A percentile compares a stretch with the other conserved stretches of the same genome.
phyloP scores from a whole-genome alignment of 2,329 filamentous ascomycete species.

The Hymenoscyphus occultus region DNA sequence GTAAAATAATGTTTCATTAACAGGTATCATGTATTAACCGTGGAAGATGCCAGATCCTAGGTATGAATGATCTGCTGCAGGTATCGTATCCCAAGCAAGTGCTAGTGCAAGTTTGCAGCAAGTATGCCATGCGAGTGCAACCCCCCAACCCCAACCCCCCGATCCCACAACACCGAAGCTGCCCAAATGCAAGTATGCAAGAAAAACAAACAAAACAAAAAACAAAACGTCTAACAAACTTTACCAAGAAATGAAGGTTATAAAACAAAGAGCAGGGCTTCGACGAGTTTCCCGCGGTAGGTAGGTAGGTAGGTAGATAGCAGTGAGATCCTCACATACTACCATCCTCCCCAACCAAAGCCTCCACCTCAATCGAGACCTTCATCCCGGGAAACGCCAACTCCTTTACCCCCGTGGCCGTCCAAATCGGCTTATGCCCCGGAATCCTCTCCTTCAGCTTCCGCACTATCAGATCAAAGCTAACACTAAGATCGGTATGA shows the following conservation, averaged over 20 bases:
- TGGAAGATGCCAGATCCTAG: not conserved
- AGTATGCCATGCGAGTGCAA: too few species aligned
- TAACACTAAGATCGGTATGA: not conserved
- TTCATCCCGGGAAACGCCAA: conserved; percentile 3
- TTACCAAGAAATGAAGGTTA: too few species aligned
- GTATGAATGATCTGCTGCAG: not conserved
- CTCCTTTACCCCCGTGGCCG: not conserved
- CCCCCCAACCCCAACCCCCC: too few species aligned
- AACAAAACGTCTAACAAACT: too few species aligned
- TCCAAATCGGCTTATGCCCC: conserved; percentile 2
- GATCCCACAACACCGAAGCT: too few species aligned
- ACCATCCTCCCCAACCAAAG: not conserved
- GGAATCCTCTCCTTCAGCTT: conserved; percentile 5
- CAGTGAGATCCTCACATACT: not conserved
- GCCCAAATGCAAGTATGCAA: too few species aligned
- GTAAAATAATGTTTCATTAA: not conserved
- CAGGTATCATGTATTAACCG: not conserved
- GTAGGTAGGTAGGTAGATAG: too few species aligned
- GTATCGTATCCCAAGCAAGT: not conserved
- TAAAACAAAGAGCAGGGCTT: not conserved
- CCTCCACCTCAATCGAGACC: conserved; percentile 11
- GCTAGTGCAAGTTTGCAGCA: too few species aligned
- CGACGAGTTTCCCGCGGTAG: not conserved
- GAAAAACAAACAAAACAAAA: too few species aligned
- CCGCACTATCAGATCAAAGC: not conserved